A percentile compares a stretch with the other conserved stretches of the same genome.
Evolutionary conservation across 805 yeast genomes (phyloP).

Genomic region (Lachancea thermotolerans): DNA sequence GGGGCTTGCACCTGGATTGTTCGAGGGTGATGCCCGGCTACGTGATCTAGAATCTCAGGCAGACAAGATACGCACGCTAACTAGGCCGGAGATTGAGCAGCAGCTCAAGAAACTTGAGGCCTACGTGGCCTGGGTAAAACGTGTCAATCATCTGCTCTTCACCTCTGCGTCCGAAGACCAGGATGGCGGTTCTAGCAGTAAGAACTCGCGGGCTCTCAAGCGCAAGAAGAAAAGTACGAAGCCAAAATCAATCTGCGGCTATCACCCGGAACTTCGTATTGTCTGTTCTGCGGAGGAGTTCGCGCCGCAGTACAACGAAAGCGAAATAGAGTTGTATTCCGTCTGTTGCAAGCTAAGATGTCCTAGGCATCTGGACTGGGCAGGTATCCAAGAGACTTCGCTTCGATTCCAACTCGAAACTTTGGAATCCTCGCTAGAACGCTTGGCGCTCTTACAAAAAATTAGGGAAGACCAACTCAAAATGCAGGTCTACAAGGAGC

Average conservation of each 20-base stretch:
- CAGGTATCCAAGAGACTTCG: constrained; percentile 18
- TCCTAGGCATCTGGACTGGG: constrained; percentile 28
- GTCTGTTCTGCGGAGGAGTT: constrained; percentile 19
- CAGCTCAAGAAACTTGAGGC: constrained; percentile 13
- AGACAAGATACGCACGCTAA: constrained; percentile 12
- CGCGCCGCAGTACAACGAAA: constrained; percentile 7
- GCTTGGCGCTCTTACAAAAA: constrained; percentile 18
- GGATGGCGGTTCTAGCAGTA: not conserved
- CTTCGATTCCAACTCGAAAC: constrained; percentile 20
- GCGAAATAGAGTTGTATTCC: constrained; percentile 10
- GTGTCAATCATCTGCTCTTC: constrained; percentile 17
- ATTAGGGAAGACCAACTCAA: constrained; percentile 26
- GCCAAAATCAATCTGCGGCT: constrained; percentile 26
- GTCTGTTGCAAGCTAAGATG: constrained; percentile 27
- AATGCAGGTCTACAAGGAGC: constrained; percentile 22
- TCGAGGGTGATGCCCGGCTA: not conserved
- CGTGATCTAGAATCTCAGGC: constrained; percentile 14
- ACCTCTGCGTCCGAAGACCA: not conserved
- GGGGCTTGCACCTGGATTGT: constrained; percentile 9
- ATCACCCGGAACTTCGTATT: constrained; percentile 10
- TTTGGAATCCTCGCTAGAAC: constrained; percentile 18
- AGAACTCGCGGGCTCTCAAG: constrained; percentile 13
- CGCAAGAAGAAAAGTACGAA: constrained; percentile 9
- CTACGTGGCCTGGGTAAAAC: constrained; percentile 31
- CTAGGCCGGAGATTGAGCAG: constrained; percentile 9